phyloP scores from a whole-genome alignment of 257 asterid genomes.

The Orobanche coerulescens region DNA sequence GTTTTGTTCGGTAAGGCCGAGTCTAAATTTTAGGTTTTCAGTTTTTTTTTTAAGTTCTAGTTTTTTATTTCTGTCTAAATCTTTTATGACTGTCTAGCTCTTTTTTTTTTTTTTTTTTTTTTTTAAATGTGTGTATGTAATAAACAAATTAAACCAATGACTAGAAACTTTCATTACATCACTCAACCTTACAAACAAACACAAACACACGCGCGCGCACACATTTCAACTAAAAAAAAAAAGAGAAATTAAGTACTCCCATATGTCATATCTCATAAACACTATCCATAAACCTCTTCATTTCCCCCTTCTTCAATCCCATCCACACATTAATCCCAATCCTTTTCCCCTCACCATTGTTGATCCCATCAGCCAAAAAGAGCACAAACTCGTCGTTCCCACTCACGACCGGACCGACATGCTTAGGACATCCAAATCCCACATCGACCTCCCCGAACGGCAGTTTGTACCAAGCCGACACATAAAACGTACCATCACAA shows the following conservation, averaged over 20 bases:
- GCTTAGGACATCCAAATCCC: slow-evolving; percentile 32
- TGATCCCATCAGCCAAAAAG: slow-evolving; percentile 19
- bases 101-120: too few relatives aligned
- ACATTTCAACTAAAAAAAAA: too few relatives aligned
- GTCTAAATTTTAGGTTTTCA: too few relatives aligned
- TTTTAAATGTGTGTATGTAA: too few relatives aligned
- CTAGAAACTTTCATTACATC: too few relatives aligned
- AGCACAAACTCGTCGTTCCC: slow-evolving; percentile 43
- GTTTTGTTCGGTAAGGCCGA: too few relatives aligned
- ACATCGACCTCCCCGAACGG: slow-evolving; percentile 29
- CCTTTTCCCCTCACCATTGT: slow-evolving; percentile 8
- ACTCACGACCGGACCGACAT: slow-evolving; percentile 37
- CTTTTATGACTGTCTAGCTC: too few relatives aligned
- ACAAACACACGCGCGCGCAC: too few relatives aligned
- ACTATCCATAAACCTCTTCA: slow-evolving; percentile 27
- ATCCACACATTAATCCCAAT: slow-evolving; percentile 36
- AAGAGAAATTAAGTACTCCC: background rate
- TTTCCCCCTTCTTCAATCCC: slow-evolving; percentile 29
- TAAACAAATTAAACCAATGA: too few relatives aligned
- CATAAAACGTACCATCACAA: slow-evolving; percentile 28
- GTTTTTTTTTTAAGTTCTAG: too few relatives aligned
- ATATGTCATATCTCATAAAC: slow-evolving; percentile 23
- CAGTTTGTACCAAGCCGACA: slow-evolving; percentile 43
- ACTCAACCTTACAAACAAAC: too few relatives aligned
- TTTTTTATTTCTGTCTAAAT: too few relatives aligned